Conservation (phyloP, 2,329 filamentous ascomycete genomes). For the Pyrenochaeta sp. region DNA sequence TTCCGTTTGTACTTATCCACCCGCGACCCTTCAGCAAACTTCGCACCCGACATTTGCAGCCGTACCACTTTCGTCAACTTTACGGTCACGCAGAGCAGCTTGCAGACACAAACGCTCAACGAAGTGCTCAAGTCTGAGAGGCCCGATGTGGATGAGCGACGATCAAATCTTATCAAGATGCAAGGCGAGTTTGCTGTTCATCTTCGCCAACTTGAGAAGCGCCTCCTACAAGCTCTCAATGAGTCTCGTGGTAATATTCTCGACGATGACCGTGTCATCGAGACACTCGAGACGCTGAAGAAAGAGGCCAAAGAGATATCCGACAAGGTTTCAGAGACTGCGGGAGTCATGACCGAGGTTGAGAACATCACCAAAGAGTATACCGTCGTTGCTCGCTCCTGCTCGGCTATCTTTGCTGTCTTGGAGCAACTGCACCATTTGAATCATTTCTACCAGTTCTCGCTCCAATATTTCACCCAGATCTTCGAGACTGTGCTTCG, state of each 20-base stretch:
- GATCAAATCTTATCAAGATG: constrained; percentile 97
- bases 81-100: constrained; percentile 96
- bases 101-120: constrained; percentile 97
- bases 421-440: constrained; percentile 97
- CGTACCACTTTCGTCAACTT: constrained; percentile 99
- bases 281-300: constrained; percentile 97
- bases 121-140: constrained; percentile 97
- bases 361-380: constrained; percentile 96
- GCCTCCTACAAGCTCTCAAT: constrained; percentile 91
- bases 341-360: constrained; percentile 97
- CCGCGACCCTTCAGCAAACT: constrained; percentile 92
- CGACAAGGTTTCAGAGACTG: constrained; percentile 93
- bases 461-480: constrained; percentile 95
- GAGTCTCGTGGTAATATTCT: constrained; percentile 97
- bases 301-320: constrained; percentile 97
- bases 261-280: constrained; percentile 97
- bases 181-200: constrained; percentile 99
- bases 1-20: constrained; percentile 97
- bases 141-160: constrained; percentile 94
- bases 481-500: constrained; percentile 95
- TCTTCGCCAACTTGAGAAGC: constrained; percentile 92
- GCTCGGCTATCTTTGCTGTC: constrained; percentile 96
- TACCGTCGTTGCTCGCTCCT: constrained; percentile 89
- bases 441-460: constrained; percentile 99
- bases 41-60: constrained; percentile 96